phyloP scores from a whole-genome alignment of 208 protist genomes.

The Tetramitus jugosus region DNA sequence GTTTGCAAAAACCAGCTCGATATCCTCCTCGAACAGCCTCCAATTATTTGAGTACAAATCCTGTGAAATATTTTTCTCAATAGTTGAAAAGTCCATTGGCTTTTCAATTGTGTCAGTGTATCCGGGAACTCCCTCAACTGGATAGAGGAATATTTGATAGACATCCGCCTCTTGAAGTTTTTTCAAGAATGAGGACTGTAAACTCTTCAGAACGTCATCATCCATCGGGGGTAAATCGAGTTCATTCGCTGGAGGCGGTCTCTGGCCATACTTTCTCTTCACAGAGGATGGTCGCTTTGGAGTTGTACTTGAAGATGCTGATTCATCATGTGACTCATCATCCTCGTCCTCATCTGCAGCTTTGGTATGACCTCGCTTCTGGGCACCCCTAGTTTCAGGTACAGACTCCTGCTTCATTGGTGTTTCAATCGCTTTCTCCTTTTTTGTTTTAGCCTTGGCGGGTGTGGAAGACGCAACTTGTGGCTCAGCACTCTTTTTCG shows the following conservation, averaged over 20 bases:
- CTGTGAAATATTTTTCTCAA: constrained; percentile 19
- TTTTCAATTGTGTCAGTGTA: constrained; percentile 22
- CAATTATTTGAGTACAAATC: constrained; percentile 21
- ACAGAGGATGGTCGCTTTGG: background rate
- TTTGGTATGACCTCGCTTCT: background rate
- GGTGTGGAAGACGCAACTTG: background rate
- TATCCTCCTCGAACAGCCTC: constrained; percentile 24
- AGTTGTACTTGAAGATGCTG: background rate
- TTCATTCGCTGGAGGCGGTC: background rate
- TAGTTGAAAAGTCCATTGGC: constrained; percentile 30
- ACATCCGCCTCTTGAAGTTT: background rate
- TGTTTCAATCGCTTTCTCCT: background rate
- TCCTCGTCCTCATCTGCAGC: background rate
- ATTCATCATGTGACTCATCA: background rate
- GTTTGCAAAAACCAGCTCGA: constrained; percentile 29
- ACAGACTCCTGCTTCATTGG: background rate
- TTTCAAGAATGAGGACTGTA: background rate
- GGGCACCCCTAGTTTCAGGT: too few relatives aligned
- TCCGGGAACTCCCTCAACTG: constrained; percentile 5
- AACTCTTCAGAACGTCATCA: background rate
- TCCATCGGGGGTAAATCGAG: constrained; percentile 8
- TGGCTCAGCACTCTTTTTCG: background rate
- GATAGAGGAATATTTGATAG: background rate
- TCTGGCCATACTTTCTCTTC: background rate
- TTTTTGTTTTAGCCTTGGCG: background rate